Evolutionary conservation across 352 stramenopile genomes (phyloP).

Genomic region (Pythium pyrilobum): DNA sequence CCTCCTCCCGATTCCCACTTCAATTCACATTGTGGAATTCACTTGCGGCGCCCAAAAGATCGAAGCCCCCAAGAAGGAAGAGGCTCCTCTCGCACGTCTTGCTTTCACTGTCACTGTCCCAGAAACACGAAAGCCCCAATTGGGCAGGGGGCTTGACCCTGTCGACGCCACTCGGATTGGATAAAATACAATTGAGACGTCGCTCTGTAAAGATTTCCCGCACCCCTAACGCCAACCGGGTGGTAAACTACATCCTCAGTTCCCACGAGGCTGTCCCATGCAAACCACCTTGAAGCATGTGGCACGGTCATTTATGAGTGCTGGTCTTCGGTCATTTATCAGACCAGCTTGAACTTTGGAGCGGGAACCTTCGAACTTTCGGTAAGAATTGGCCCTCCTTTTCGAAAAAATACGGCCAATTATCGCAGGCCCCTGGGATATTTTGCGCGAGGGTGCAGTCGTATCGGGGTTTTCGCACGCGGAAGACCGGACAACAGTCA

Average conservation of each 20-base stretch:
- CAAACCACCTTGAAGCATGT: constrained; percentile 16
- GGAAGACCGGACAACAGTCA: constrained; percentile 19
- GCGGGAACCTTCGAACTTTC: constrained; percentile 25
- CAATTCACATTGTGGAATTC: no score
- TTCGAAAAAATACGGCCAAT: constrained; percentile 24
- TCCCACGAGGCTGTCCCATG: not conserved
- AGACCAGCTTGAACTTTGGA: constrained; percentile 27
- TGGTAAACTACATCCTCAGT: constrained; percentile 18
- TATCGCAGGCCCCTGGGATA: constrained; percentile 15
- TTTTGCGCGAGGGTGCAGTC: constrained; percentile 11
- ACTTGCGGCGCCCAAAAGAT: no score
- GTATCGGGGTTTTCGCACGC: no score
- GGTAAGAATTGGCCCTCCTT: constrained; percentile 15
- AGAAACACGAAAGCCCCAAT: not conserved
- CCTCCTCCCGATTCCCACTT: constrained; percentile 7
- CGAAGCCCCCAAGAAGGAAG: no score
- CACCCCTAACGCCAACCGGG: constrained; percentile 17
- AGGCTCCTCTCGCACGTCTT: not conserved
- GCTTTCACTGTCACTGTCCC: not conserved
- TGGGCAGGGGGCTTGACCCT: not conserved
- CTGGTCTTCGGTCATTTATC: constrained; percentile 23
- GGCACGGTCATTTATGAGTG: constrained; percentile 22
- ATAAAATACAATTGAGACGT: not conserved
- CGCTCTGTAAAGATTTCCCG: constrained; percentile 14
- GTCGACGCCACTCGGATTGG: not conserved